These are phyloP conservation scores for Lepiota subincarnata DNA, from an alignment of 768 basidiomycete genomes.

Conservation along the genomic window DNA sequence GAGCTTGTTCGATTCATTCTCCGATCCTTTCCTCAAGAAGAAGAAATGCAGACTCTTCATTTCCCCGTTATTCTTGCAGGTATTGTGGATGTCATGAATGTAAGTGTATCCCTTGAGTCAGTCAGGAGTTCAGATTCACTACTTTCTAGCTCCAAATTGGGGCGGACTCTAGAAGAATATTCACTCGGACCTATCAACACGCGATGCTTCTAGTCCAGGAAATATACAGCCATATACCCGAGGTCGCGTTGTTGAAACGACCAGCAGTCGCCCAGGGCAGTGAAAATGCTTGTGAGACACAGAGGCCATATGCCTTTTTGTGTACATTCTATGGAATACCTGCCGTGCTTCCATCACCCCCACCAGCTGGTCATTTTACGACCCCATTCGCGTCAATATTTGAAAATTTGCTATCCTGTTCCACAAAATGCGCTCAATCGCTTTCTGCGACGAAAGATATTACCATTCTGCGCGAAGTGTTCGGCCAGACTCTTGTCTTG, in stretches of 20 bases:
- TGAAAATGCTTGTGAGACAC: constrained; percentile 24
- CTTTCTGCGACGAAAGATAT: constrained; percentile 29
- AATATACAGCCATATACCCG: constrained; percentile 48
- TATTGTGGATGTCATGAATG: constrained; percentile 60
- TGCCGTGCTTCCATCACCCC: constrained; percentile 19
- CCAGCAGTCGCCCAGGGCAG: constrained; percentile 40
- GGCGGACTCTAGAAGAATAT: constrained; percentile 29
- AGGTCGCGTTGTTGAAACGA: constrained; percentile 45
- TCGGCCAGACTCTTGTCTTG: constrained; percentile 48
- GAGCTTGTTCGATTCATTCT: constrained; percentile 71
- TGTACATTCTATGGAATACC: constrained; percentile 53
- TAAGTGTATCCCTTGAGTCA: constrained; percentile 29
- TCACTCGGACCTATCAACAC: constrained; percentile 31
- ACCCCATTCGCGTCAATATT: constrained; percentile 57
- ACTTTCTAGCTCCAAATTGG: constrained; percentile 31
- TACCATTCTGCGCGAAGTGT: constrained; percentile 40
- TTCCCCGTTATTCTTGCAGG: constrained; percentile 75
- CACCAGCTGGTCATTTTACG: constrained; percentile 23
- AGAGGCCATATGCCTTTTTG: constrained; percentile 51
- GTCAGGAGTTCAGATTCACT: constrained; percentile 1
- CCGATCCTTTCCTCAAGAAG: constrained; percentile 77
- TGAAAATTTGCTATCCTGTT: constrained; percentile 49
- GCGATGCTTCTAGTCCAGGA: constrained; percentile 48
- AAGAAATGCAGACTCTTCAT: constrained; percentile 79
- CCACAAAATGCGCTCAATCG: constrained; percentile 36